phyloP scores from a whole-genome alignment of 257 asterid genomes.

The Primulina huaijiensis region DNA sequence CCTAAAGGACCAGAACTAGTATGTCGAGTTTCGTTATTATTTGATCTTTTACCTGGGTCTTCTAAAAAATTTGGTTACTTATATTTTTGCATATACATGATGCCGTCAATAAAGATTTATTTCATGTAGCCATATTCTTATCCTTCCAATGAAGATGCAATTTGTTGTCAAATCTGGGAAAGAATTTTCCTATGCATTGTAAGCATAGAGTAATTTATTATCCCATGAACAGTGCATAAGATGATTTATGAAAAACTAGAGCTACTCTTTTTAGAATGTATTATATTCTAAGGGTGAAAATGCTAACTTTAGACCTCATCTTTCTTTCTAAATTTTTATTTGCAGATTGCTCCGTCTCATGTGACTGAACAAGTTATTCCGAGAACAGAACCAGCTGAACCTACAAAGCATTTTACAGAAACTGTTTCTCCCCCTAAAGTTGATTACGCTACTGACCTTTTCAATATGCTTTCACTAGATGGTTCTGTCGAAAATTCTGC shows the following conservation, averaged over 20 bases:
- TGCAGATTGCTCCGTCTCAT: slow-evolving; percentile 69
- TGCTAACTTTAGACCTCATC: slow-evolving; percentile 8
- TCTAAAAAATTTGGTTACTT: not conserved
- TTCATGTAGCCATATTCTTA: slow-evolving; percentile 3
- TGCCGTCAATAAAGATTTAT: not conserved
- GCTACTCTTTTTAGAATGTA: not conserved
- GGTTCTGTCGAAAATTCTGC: slow-evolving; percentile 55
- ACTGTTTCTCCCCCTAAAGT: slow-evolving; percentile 61
- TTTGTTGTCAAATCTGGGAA: not conserved
- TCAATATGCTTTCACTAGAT: slow-evolving; percentile 80
- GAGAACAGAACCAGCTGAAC: slow-evolving; percentile 50
- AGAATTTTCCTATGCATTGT: not conserved
- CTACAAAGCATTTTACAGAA: slow-evolving; percentile 45
- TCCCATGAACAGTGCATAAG: not conserved
- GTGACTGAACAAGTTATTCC: slow-evolving; percentile 46
- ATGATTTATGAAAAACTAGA: slow-evolving; percentile 9
- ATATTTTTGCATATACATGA: slow-evolving; percentile 7
- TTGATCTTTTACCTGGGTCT: not conserved
- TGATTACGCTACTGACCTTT: slow-evolving; percentile 90
- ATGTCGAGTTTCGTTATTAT: slow-evolving; percentile 30
- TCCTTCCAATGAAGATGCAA: not conserved
- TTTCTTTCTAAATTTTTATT: slow-evolving; percentile 13
- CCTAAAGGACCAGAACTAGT: slow-evolving; percentile 70
- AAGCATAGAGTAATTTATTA: not conserved
- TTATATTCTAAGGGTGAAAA: not conserved